Percentiles rank a stretch among this genome's conserved stretches.
Conservation (phyloP, 306 rosid species). For the Dalbergia cochinchinensis region DNA sequence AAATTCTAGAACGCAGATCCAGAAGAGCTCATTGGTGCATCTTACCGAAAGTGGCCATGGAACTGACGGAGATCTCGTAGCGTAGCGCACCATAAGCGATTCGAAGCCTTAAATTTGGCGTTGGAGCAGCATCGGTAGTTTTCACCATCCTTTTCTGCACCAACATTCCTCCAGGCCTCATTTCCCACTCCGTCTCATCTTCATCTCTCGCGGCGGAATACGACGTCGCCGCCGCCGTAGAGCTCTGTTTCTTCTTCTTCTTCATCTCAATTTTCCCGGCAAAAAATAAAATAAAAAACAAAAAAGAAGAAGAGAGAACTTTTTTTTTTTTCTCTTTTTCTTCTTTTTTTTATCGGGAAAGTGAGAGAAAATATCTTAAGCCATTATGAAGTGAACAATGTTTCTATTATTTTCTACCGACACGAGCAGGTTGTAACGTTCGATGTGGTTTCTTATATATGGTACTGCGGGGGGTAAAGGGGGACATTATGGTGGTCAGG, state of each 20-base stretch:
- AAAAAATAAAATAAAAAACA: no score
- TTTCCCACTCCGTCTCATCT: constrained; percentile 68
- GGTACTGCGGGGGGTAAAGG: not conserved
- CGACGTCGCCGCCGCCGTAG: constrained; percentile 36
- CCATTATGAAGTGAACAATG: not conserved
- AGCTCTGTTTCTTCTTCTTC: constrained; percentile 40
- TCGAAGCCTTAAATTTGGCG: constrained; percentile 59
- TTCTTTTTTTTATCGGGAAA: not conserved
- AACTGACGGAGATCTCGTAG: constrained; percentile 67
- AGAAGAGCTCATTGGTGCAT: not conserved
- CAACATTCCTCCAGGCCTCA: constrained; percentile 89
- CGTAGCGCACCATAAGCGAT: constrained; percentile 70
- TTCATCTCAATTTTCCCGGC: constrained; percentile 47
- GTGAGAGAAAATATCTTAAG: constrained; percentile 43
- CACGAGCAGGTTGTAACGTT: constrained; percentile 49
- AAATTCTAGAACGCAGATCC: constrained; percentile 10
- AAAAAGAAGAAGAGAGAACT: not conserved
- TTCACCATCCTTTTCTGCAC: constrained; percentile 65
- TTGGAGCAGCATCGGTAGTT: constrained; percentile 29
- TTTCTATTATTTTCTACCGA: constrained; percentile 55
- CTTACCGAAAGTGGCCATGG: constrained; percentile 75
- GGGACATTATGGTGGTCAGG: not conserved
- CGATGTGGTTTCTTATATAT: constrained; percentile 34
- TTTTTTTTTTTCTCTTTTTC: not conserved
- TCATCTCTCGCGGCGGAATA: constrained; percentile 38